Percentiles rank a stretch among this genome's conserved stretches.
Conservation (phyloP, 2,329 filamentous ascomycete species). For the Aspergillus nomiae region DNA sequence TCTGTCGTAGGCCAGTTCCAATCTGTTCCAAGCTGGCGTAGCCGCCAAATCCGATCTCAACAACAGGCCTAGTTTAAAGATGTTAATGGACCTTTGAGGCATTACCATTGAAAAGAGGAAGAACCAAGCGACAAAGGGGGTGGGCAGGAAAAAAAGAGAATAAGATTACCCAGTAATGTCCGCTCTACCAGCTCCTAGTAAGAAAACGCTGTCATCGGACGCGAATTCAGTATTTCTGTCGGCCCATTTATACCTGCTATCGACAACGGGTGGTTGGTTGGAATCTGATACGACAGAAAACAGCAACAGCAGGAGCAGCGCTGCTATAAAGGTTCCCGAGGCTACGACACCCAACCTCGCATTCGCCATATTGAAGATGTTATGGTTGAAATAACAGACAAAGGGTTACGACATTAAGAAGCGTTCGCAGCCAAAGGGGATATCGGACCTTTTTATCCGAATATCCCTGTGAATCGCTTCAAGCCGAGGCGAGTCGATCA, state of each 20-base stretch:
- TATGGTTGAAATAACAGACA: not conserved
- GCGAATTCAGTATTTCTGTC: conserved; percentile 22
- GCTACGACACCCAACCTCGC: conserved; percentile 28
- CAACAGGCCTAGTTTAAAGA: conserved; percentile 64
- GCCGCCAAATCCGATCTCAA: conserved; percentile 88
- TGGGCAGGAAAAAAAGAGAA: not conserved
- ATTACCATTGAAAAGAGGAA: not conserved
- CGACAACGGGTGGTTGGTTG: conserved; percentile 17
- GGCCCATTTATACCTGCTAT: conserved; percentile 25
- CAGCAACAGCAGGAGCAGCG: conserved; percentile 36
- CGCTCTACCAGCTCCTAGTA: conserved; percentile 70
- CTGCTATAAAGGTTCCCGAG: conserved; percentile 27
- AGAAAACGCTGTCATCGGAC: conserved; percentile 51
- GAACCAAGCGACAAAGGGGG: not conserved
- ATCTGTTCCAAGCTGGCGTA: conserved; percentile 85
- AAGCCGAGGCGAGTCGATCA: conserved; percentile 8
- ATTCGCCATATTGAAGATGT: conserved; percentile 30
- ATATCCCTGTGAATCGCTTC: conserved; percentile 1
- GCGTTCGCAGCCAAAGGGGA: not conserved
- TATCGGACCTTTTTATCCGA: conserved; percentile 11
- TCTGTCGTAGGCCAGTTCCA: conserved; percentile 81
- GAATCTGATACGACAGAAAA: conserved; percentile 25
- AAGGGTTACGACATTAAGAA: not conserved
- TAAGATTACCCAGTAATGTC: conserved; percentile 67
- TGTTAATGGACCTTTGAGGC: not conserved